These are phyloP conservation scores for Prunus salicina DNA, from an alignment of 306 rosid genomes.

Conservation along the genomic window DNA sequence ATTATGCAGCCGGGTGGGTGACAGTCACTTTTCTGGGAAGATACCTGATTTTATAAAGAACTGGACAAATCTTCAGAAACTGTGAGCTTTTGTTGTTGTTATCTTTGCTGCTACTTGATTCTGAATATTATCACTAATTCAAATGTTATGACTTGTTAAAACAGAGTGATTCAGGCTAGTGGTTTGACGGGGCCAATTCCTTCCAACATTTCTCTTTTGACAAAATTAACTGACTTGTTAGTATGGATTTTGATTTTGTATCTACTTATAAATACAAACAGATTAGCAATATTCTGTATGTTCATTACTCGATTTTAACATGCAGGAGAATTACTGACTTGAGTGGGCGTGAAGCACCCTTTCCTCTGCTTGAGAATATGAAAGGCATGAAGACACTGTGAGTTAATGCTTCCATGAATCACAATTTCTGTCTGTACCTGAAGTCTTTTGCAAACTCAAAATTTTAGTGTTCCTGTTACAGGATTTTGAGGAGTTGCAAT, in stretches of 20 bases:
- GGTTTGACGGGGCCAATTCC: constrained; percentile 86
- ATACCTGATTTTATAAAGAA: constrained; percentile 35
- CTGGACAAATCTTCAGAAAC: constrained; percentile 44
- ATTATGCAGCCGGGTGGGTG: constrained; percentile 59
- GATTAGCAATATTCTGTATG: not conserved
- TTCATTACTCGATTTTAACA: constrained; percentile 11
- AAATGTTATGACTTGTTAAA: constrained; percentile 4
- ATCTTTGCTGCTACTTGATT: not conserved
- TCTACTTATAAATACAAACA: not conserved
- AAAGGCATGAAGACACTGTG: constrained; percentile 37
- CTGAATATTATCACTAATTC: not conserved
- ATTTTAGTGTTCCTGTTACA: constrained; percentile 22
- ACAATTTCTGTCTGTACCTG: not conserved
- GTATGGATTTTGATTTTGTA: constrained; percentile 22
- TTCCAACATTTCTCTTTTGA: constrained; percentile 39
- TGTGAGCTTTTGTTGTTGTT: constrained; percentile 36
- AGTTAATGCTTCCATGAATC: constrained; percentile 27
- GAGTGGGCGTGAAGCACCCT: constrained; percentile 45
- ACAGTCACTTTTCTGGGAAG: constrained; percentile 49
- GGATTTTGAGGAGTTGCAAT: constrained; percentile 73
- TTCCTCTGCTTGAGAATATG: constrained; percentile 50
- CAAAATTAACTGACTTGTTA: constrained; percentile 50
- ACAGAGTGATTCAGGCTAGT: constrained; percentile 66
- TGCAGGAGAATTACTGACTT: constrained; percentile 79
- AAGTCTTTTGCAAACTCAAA: constrained; percentile 2